Evolutionary conservation across 1,284 basidiomycete species (phyloP), one percentile per base, ranked within the genome.

Genomic region (Pisolithus thermaeus): DNA sequence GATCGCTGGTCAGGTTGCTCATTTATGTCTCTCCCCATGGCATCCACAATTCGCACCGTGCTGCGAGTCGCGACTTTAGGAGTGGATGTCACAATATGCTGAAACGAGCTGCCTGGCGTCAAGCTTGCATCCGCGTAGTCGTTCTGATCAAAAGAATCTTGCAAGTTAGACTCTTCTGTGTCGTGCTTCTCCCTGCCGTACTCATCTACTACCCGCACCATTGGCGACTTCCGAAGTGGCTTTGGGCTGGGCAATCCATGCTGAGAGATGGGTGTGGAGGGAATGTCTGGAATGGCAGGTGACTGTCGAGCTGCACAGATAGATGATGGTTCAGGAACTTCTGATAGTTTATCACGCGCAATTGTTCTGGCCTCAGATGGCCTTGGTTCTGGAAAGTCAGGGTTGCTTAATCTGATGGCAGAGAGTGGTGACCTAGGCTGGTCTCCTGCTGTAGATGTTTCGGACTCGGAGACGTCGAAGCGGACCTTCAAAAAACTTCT

Each of bases 1-100:
- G 40, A 36, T n/a, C 38, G 43, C 36, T 32, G 51, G 8, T 25
- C 35, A 2, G 28, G 28, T 37, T 56, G 42, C 40, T 58, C 64
- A 47, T 76, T 71, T 27, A 86, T 71, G 56, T 80, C 79, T 51
- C 71, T 74, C 9, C 83, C 85, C 78, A 84, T 81, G 2, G 81
- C 81, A 61, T 89, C 85, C 32, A 86, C 75, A 41, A 87, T 70
- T 40, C 81, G 77, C 38, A 86, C 72, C 22, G 65, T 59, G 57
- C 73, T 77, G 59, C 64, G 73, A 28, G 43, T 46, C 6, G 45
- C 35, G 49, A 55, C 73, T 12, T 68, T 67, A 30, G 70, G 68
- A 5, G 70, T 73, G 28, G 59, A 35, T 43, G 57, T 57, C 48
- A 57, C 47, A 18, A 46, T 32, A 14, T 20, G 20, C 7, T 48